Evolutionary conservation across 495 filamentous ascomycete genomes (phyloP).

Genomic region (Penicillium flavigenum): DNA sequence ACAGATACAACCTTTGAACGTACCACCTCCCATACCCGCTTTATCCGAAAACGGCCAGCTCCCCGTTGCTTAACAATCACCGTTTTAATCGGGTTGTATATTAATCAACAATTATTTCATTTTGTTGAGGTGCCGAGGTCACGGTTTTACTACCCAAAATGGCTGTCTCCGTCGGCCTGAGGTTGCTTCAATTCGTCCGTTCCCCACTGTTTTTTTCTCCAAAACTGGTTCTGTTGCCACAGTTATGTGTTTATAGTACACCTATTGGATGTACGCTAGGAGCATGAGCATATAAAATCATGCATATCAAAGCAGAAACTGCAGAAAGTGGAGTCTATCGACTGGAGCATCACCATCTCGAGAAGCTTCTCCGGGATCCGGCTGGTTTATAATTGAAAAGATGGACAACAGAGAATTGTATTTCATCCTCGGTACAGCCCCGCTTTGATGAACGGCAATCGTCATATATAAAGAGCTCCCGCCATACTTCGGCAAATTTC

Average conservation of each 20-base stretch:
- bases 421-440: constrained; percentile 24
- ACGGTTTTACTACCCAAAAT: constrained; percentile 34
- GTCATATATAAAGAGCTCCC: constrained; percentile 12
- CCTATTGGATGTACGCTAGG: neutral
- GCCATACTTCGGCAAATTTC: constrained; percentile 1
- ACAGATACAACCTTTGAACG: too few species aligned
- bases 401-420: neutral
- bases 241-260: neutral
- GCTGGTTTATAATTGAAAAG: constrained; percentile 29
- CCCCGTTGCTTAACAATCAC: constrained; percentile 15
- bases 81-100: neutral
- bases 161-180: constrained; percentile 24
- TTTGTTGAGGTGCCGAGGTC: constrained; percentile 5
- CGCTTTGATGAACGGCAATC: constrained; percentile 14
- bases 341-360: constrained; percentile 24
- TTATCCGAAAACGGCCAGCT: constrained; percentile 1
- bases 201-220: constrained; percentile 20
- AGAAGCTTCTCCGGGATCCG: constrained; percentile 34
- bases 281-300: neutral
- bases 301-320: constrained; percentile 2
- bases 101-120: neutral
- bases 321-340: constrained; percentile 18
- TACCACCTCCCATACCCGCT: neutral
- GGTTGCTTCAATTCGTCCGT: constrained; percentile 22
- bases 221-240: constrained; percentile 10